These are phyloP conservation scores for Puccinia coronata DNA, from an alignment of 1,284 basidiomycete genomes.

Conservation along the genomic window DNA sequence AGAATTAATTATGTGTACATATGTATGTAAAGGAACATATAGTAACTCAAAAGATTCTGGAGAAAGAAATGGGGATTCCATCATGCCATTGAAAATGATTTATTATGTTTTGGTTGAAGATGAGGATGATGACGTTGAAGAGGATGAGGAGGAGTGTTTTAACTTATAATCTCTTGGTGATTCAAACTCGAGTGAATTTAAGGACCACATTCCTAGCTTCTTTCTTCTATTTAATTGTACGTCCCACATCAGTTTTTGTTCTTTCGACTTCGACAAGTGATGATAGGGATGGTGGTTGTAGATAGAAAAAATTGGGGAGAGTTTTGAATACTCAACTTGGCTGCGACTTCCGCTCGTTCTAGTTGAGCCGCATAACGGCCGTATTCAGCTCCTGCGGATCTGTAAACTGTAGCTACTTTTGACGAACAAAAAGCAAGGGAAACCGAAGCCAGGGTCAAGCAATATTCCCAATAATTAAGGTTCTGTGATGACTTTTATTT, in stretches of 20 bases:
- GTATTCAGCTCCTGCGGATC: slow-evolving; percentile 44
- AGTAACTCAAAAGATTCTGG: too few relatives aligned
- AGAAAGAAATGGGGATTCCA: too few relatives aligned
- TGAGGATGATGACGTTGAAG: too few relatives aligned
- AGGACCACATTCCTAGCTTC: slow-evolving; percentile 41
- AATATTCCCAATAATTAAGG: too few relatives aligned
- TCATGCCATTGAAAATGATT: too few relatives aligned
- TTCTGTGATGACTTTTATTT: too few relatives aligned
- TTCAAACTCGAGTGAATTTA: slow-evolving; percentile 26
- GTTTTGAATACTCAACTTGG: slow-evolving; percentile 31
- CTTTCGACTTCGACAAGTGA: not conserved
- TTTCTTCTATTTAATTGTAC: slow-evolving; percentile 16
- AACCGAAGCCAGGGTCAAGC: too few relatives aligned
- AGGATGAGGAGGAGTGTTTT: slow-evolving; percentile 9
- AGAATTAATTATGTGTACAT: too few relatives aligned
- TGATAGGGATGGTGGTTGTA: not conserved
- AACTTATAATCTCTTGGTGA: slow-evolving; percentile 43
- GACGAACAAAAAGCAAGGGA: not conserved
- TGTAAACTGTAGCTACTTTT: slow-evolving; percentile 44
- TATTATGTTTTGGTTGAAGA: too few relatives aligned
- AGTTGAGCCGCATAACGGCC: slow-evolving; percentile 32
- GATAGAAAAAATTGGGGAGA: not conserved
- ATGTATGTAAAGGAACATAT: too few relatives aligned
- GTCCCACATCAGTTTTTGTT: not conserved
- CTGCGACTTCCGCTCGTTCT: slow-evolving; percentile 29